Conservation (phyloP, 805 yeast genomes). For the Hanseniaspora nectarophila region DNA sequence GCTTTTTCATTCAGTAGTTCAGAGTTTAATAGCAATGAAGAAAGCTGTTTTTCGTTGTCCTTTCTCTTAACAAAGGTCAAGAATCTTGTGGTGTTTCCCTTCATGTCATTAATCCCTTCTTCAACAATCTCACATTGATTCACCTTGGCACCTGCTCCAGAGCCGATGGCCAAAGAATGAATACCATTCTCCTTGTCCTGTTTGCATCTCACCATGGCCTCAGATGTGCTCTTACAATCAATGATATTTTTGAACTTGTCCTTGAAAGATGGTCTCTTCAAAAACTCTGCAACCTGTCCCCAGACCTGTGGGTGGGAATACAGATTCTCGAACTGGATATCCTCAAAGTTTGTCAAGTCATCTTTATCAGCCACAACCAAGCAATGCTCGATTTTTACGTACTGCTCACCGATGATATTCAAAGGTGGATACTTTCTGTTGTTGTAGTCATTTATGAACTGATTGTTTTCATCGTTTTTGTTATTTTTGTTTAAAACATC, state of each 20-base stretch:
- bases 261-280: slow-evolving; percentile 27
- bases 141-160: slow-evolving; percentile 51
- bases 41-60: not conserved
- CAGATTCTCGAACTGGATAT: slow-evolving; percentile 35
- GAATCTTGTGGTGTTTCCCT: slow-evolving; percentile 76
- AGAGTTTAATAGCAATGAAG: not conserved
- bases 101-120: slow-evolving; percentile 54
- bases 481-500: slow-evolving; percentile 39
- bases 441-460: not conserved
- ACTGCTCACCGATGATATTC: slow-evolving; percentile 61
- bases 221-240: slow-evolving; percentile 71
- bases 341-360: not conserved
- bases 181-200: slow-evolving; percentile 26
- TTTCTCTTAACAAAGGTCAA: slow-evolving; percentile 38
- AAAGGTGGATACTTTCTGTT: slow-evolving; percentile 31
- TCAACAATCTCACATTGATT: slow-evolving; percentile 45
- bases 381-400: slow-evolving; percentile 72
- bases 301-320: slow-evolving; percentile 97
- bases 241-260: slow-evolving; percentile 32
- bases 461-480: not conserved
- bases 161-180: slow-evolving; percentile 59
- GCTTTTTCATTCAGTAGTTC: not conserved
- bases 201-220: slow-evolving; percentile 60
- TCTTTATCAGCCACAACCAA: slow-evolving; percentile 29
- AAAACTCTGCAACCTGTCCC: slow-evolving; percentile 72